phyloP scores from a whole-genome alignment of 495 filamentous ascomycete genomes.

The Paragyromitra xinjiangensis region DNA sequence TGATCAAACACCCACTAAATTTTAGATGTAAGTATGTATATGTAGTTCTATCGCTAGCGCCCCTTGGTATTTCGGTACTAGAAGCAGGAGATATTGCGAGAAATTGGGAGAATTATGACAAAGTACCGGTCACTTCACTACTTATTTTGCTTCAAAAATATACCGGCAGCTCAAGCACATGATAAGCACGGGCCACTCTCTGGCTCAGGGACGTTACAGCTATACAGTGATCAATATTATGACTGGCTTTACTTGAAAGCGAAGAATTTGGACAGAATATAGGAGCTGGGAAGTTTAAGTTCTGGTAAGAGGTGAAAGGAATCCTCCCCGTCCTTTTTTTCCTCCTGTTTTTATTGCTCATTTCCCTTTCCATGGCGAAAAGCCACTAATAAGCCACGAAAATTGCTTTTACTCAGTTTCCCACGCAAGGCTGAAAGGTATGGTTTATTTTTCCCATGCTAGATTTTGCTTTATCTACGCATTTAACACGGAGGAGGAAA shows the following conservation, averaged over 20 bases:
- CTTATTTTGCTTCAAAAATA: not conserved
- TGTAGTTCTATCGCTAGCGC: not conserved
- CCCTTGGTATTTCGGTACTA: not conserved
- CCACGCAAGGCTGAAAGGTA: too few relatives aligned
- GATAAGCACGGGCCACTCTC: not conserved
- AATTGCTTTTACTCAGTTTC: not conserved
- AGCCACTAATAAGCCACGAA: not conserved
- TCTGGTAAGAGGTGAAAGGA: too few relatives aligned
- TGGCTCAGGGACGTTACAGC: too few relatives aligned
- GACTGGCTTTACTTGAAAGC: too few relatives aligned
- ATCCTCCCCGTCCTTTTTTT: too few relatives aligned
- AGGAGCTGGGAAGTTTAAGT: too few relatives aligned
- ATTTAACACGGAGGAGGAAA: not conserved
- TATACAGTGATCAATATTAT: too few relatives aligned
- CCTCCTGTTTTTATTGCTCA: too few relatives aligned
- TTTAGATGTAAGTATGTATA: not conserved
- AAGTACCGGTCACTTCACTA: not conserved
- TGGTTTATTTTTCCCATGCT: not conserved
- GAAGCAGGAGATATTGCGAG: not conserved
- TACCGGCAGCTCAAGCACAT: not conserved
- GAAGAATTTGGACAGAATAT: too few relatives aligned
- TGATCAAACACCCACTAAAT: not conserved
- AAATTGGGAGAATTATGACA: not conserved
- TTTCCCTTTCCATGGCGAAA: not conserved
- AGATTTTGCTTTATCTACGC: not conserved